phyloP scores from a whole-genome alignment of 179 eudicot genomes.

The Spinacia oleracea region DNA sequence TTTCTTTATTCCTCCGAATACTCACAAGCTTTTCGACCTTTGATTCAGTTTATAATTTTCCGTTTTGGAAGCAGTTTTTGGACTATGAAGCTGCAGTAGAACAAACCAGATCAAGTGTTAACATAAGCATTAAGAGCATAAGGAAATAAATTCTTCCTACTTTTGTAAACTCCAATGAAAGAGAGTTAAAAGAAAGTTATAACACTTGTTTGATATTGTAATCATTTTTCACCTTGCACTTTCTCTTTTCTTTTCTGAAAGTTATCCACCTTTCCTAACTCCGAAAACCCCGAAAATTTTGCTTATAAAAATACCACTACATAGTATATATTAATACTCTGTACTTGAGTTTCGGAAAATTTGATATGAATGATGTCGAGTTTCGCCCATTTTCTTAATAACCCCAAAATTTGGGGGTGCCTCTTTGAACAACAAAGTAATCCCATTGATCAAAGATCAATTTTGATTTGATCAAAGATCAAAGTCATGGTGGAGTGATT shows the following conservation, averaged over 20 bases:
- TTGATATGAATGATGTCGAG: neutral
- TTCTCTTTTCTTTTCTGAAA: neutral
- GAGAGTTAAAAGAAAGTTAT: neutral
- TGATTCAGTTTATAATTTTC: no score
- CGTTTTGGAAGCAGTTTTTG: neutral
- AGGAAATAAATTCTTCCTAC: neutral
- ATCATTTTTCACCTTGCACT: neutral
- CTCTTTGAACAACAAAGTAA: no score
- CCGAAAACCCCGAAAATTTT: neutral
- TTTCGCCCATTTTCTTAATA: neutral
- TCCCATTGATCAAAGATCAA: neutral
- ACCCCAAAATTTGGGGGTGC: no score
- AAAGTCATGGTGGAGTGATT: neutral
- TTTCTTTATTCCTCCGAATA: neutral
- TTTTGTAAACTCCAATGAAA: neutral
- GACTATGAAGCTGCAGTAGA: neutral
- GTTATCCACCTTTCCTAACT: neutral
- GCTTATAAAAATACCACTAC: no score
- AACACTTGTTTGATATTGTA: neutral
- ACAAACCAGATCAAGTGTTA: neutral
- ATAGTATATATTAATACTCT: no score
- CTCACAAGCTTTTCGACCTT: no score
- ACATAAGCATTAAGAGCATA: constrained; percentile 5
- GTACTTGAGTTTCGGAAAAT: neutral
- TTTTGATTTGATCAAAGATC: neutral